Base-by-base conservation (phyloP, 1,284 basidiomycete genomes). In the Trametes pubescens region DNA sequence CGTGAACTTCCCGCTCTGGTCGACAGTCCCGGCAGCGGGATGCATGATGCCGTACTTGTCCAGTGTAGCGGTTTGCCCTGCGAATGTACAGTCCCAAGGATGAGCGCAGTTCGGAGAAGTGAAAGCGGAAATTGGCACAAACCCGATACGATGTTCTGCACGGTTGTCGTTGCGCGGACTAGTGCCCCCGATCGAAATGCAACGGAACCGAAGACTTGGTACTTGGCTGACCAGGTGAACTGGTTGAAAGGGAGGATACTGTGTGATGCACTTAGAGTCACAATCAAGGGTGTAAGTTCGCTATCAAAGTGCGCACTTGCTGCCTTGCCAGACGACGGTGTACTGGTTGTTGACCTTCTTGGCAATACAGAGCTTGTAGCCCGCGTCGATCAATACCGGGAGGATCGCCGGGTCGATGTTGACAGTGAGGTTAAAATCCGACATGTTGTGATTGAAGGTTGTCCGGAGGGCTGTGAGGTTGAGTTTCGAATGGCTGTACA, bases 241-340 rank as follows among this genome's bases (percentile, higher is more conserved):
- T 54, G 24, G 9, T 54, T 32, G 24, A 13, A 9, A 24, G 18
- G 24, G 10, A 54, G 51, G 11, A 53, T 21, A 24, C 51, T 53
- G 21, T 9, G 51, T 8, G 51, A 52, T 38, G 14, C 34, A n/a
- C 13, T 35, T 6, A 38, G 37, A 38, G 37, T 47, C 22, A 8
- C n/a, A 47, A 14, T 21, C n/a, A 24, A 7, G 44, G 21, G 7
- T 1, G 44, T 7, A 22, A 24, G 44, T 24, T 10, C 10, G 10
- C 16, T n/a, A n/a, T 44, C 1, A 11, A 47, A 11, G 51, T 21
- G 13, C 51, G n/a, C 22, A 53, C 51, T 53, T 53, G 38, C 24
- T 32, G 24, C 52, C 52, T 14, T 54, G 52, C 52, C 52, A 54
- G 40, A 54, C 38, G 2, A 54, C 52, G 1, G 38, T 54, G 52